A percentile compares a stretch with the other conserved stretches of the same genome.
Evolutionary conservation across 2,329 filamentous ascomycete species (phyloP).

Genomic region (Monascus ruber): DNA sequence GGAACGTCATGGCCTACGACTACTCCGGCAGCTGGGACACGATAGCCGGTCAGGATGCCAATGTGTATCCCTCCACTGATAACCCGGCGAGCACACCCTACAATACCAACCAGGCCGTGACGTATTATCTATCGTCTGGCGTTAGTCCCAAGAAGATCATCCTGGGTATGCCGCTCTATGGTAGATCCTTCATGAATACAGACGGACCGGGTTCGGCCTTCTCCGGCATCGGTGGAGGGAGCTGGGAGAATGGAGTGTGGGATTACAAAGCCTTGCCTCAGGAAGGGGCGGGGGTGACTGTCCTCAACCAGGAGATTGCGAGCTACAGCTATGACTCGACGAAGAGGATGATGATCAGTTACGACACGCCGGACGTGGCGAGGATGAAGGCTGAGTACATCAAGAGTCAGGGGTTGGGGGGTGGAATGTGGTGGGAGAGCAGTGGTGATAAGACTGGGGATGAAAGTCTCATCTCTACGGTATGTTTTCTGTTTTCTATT

Average conservation of each 20-base stretch:
- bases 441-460: conserved; percentile 59
- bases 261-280: conserved; percentile 81
- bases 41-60: conserved; percentile 65
- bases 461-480: conserved; percentile 55
- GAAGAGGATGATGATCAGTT: conserved; percentile 57
- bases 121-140: conserved; percentile 55
- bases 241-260: conserved; percentile 74
- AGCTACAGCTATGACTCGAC: conserved; percentile 60
- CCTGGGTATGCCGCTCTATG: conserved; percentile 85
- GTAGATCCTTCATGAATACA: conserved; percentile 71
- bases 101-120: conserved; percentile 59
- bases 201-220: conserved; percentile 60
- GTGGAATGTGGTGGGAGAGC: conserved; percentile 96
- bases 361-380: conserved; percentile 60
- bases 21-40: conserved; percentile 72
- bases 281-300: conserved; percentile 48
- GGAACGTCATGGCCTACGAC: conserved; percentile 70
- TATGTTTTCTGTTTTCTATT: conserved; percentile 11
- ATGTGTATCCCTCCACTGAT: conserved; percentile 51
- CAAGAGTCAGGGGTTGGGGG: conserved; percentile 55
- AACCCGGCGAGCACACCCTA: conserved; percentile 63
- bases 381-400: conserved; percentile 62
- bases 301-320: conserved; percentile 52
- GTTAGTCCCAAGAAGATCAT: conserved; percentile 65
- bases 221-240: conserved; percentile 63